phyloP scores from a whole-genome alignment of 495 filamentous ascomycete species.

The Cetradonia linearis region DNA sequence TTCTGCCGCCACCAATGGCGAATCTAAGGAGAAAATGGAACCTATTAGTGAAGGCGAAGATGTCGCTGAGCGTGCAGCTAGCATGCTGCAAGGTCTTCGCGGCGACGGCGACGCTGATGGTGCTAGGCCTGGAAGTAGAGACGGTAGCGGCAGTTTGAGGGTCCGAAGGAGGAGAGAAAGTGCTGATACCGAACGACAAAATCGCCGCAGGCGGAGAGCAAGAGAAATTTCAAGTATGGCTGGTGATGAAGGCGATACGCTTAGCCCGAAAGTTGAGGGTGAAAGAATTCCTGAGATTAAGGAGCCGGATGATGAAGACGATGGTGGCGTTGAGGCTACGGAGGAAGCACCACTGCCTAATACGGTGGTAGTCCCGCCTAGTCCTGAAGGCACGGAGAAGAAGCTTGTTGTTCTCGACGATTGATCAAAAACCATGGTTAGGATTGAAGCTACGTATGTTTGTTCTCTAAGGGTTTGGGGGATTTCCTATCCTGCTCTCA shows the following conservation, averaged over 20 bases:
- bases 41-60: conserved; percentile 55
- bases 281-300: conserved; percentile 24
- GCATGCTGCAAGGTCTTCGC: conserved; percentile 69
- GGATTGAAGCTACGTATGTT: conserved; percentile 7
- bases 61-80: conserved; percentile 72
- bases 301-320: conserved; percentile 25
- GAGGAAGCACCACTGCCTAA: conserved; percentile 28
- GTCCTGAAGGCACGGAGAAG: conserved; percentile 31
- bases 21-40: conserved; percentile 29
- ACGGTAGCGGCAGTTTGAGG: conserved; percentile 38
- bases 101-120: conserved; percentile 46
- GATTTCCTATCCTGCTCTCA: not conserved
- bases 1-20: conserved; percentile 26
- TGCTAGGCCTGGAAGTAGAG: conserved; percentile 41
- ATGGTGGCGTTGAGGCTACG: conserved; percentile 13
- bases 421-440: conserved; percentile 1
- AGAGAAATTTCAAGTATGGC: conserved; percentile 35
- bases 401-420: conserved; percentile 30
- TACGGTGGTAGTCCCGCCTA: conserved; percentile 36
- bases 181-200: conserved; percentile 58
- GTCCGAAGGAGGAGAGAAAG: conserved; percentile 54
- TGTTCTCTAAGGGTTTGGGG: not conserved
- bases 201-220: conserved; percentile 45
- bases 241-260: conserved; percentile 33
- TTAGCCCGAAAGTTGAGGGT: conserved; percentile 14